Evolutionary conservation across 2,329 filamentous ascomycete species (phyloP).

Genomic region (Nakataea oryzae): DNA sequence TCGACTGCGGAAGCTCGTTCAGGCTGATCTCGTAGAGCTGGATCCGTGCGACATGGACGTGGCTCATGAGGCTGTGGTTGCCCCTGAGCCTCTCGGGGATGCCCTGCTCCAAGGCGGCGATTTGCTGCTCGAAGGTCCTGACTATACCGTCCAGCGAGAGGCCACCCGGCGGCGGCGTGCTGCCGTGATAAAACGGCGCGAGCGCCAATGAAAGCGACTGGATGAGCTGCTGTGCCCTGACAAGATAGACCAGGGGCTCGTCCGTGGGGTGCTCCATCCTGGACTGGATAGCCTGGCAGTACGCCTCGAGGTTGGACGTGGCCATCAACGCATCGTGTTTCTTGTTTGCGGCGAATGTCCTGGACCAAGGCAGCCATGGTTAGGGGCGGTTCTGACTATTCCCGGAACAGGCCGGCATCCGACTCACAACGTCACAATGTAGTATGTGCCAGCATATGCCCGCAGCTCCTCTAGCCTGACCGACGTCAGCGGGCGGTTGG

Average conservation of each 20-base stretch:
- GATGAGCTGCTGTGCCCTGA: constrained; percentile 35
- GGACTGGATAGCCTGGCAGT: constrained; percentile 29
- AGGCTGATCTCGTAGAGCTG: constrained; percentile 36
- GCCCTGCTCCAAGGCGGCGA: constrained; percentile 18
- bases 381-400: too few species aligned
- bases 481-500: constrained; percentile 1
- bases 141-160: constrained; percentile 30
- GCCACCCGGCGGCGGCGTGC: constrained; percentile 15
- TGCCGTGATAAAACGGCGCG: constrained; percentile 12
- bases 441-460: constrained; percentile 38
- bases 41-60: constrained; percentile 32
- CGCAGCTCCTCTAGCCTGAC: constrained; percentile 27
- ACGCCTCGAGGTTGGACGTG: constrained; percentile 30
- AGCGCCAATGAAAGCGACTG: constrained; percentile 34
- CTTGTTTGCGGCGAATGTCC: constrained; percentile 24
- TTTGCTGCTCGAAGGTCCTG: constrained; percentile 30
- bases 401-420: not conserved
- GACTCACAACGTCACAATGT: constrained; percentile 35
- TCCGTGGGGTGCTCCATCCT: constrained; percentile 32
- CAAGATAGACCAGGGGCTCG: constrained; percentile 30
- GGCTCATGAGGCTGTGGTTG: constrained; percentile 22
- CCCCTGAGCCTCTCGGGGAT: constrained; percentile 1
- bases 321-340: constrained; percentile 37
- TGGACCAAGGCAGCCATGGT: not conserved
- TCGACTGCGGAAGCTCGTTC: constrained; percentile 17